Evolutionary conservation across 768 basidiomycete genomes (phyloP).

Genomic region (Suillus sp.): DNA sequence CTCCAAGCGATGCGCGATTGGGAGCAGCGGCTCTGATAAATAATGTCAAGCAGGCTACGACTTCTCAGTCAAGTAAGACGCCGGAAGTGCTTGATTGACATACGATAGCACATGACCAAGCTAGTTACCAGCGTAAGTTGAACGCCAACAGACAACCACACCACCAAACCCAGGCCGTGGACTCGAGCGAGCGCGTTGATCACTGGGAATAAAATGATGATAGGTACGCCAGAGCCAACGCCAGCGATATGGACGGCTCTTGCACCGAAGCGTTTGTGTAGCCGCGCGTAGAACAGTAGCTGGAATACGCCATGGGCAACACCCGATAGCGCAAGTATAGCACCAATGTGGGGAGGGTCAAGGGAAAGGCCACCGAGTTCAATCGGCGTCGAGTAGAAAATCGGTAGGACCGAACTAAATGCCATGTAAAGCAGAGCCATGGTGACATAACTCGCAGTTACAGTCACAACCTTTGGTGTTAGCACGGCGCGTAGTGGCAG

Average conservation of each 20-base stretch:
- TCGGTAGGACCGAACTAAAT: slow-evolving; percentile 43
- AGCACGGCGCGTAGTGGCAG: slow-evolving; percentile 49
- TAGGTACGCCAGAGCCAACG: slow-evolving; percentile 48
- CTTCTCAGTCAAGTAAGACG: not conserved
- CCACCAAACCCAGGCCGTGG: slow-evolving; percentile 41
- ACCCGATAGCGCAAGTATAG: slow-evolving; percentile 41
- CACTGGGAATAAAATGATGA: slow-evolving; percentile 57
- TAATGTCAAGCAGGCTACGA: not conserved
- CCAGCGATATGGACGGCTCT: slow-evolving; percentile 57
- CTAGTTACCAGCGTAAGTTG: slow-evolving; percentile 31
- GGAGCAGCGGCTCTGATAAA: slow-evolving; percentile 3
- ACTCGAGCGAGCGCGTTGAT: slow-evolving; percentile 52
- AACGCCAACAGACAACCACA: slow-evolving; percentile 49
- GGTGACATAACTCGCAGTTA: slow-evolving; percentile 57
- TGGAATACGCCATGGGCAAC: slow-evolving; percentile 60
- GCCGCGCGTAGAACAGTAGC: slow-evolving; percentile 58
- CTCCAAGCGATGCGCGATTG: not conserved
- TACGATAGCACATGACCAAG: slow-evolving; percentile 4
- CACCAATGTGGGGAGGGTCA: slow-evolving; percentile 21
- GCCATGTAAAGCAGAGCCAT: slow-evolving; percentile 64
- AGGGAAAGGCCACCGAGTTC: slow-evolving; percentile 13
- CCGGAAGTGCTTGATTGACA: not conserved
- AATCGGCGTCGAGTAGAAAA: slow-evolving; percentile 24
- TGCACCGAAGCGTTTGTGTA: slow-evolving; percentile 56
- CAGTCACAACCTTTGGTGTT: slow-evolving; percentile 50